phyloP scores from a whole-genome alignment of 2,329 filamentous ascomycete species.

The Colletotrichum sp. region DNA sequence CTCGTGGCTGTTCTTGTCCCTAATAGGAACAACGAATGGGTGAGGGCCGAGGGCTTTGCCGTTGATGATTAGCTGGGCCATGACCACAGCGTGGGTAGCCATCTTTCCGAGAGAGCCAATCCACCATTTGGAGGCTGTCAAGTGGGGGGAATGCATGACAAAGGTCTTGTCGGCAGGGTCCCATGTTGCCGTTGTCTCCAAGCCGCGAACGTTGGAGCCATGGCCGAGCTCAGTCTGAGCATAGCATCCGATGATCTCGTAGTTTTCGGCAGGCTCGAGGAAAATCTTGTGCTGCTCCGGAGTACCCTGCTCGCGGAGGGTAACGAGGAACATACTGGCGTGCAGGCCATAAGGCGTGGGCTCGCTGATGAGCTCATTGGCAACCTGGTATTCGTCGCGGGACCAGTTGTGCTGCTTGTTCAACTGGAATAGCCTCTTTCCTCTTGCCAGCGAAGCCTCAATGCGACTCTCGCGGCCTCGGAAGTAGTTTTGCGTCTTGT shows the following conservation, averaged over 20 bases:
- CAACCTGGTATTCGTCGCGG: conserved; percentile 65
- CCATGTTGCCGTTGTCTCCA: conserved; percentile 78
- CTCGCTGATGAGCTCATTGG: conserved; percentile 74
- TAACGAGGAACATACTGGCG: conserved; percentile 56
- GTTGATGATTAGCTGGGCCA: conserved; percentile 75
- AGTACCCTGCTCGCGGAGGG: conserved; percentile 73
- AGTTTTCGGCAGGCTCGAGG: conserved; percentile 70
- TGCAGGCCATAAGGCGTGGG: conserved; percentile 78
- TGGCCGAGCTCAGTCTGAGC: conserved; percentile 83
- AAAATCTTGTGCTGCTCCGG: conserved; percentile 77
- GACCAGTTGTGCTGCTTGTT: conserved; percentile 72
- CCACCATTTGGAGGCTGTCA: conserved; percentile 86
- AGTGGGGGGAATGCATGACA: conserved; percentile 72
- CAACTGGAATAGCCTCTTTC: conserved; percentile 73
- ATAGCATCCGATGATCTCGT: conserved; percentile 79
- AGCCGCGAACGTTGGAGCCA: conserved; percentile 76
- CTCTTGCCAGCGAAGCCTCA: conserved; percentile 71
- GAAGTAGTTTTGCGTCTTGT: conserved; percentile 81
- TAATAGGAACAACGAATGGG: conserved; percentile 78
- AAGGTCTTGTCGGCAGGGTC: conserved; percentile 77
- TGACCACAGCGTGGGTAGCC: conserved; percentile 79
- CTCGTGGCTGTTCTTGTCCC: conserved; percentile 72
- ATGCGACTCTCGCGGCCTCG: conserved; percentile 72
- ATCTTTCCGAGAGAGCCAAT: conserved; percentile 79
- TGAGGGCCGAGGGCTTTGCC: conserved; percentile 77